phyloP scores from a whole-genome alignment of 2,329 filamentous ascomycete genomes.

The Trichophyton verrucosum region DNA sequence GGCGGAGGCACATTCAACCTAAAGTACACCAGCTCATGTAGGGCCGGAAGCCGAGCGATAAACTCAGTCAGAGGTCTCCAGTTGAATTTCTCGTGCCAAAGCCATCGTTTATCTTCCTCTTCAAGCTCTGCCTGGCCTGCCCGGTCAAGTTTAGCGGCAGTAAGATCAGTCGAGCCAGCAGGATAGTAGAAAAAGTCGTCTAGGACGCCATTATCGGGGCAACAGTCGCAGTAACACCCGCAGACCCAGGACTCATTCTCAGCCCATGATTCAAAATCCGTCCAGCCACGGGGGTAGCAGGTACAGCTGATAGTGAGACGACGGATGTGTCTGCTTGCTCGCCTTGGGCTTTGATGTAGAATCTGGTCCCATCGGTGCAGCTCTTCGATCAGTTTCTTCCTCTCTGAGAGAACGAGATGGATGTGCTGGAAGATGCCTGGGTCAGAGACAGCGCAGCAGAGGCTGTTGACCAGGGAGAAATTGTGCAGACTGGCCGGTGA shows the following conservation, averaged over 20 bases:
- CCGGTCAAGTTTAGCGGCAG: background rate
- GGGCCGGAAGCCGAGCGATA: background rate
- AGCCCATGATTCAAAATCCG: too few relatives aligned
- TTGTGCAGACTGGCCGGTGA: background rate
- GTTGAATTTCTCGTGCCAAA: background rate
- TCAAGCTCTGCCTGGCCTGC: background rate
- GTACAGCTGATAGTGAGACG: too few relatives aligned
- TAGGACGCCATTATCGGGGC: background rate
- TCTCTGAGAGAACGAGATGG: background rate
- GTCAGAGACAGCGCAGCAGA: background rate
- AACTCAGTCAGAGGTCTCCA: background rate
- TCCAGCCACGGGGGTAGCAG: too few relatives aligned
- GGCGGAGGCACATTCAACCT: background rate
- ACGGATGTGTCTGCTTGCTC: background rate
- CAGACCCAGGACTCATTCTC: too few relatives aligned
- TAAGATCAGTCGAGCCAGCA: background rate
- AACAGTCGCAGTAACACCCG: too few relatives aligned
- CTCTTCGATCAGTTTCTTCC: background rate
- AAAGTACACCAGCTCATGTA: background rate
- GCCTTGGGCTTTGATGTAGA: background rate
- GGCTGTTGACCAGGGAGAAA: background rate
- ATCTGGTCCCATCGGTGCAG: background rate
- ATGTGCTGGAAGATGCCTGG: background rate
- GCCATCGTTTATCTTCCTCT: background rate
- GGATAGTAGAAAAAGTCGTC: background rate